Evolutionary conservation across 345 rosid genomes (phyloP), one percentile per base, ranked within the genome.

Genomic region (Moricandia arvensis): DNA sequence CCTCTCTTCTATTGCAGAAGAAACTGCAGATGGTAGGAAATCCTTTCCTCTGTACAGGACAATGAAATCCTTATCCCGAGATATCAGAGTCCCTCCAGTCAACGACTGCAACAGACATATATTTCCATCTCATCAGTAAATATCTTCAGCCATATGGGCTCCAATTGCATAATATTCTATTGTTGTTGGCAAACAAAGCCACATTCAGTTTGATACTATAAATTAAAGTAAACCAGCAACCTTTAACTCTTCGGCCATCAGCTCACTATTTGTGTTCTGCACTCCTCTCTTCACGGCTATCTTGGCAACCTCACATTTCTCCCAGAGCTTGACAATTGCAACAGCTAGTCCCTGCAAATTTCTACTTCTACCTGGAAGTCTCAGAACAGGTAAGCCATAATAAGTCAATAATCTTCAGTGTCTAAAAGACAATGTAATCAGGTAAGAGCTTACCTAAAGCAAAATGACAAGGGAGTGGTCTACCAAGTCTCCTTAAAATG

Each of bases 21-120:
- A 91, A 82, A 88, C 97, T 31, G 90, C 93, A 71, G 82, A 79
- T 8, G 95, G 97, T 59, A 94, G 88, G 84, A 91, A 94, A 87
- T 94, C 98, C 79, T 94, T 94, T 80, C 98, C 98, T 80, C 98
- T 82, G 79, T 94, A 94, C 66, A 91, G 80, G 69, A 83, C 91
- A 81, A 91, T 86, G 79, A 85, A 90, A 69, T 91, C 97, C 72
- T 82, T 87, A 79, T 94, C 95, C 80, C 98, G 83, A 66, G 95
- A 81, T 33, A 94, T 86, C 77, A 94, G 80, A 68, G 82, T 81
- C 73, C 95, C 98, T 82, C 96, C 95, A 51, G 98, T 94, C 78
- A 94, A 85, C 88, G 87, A 81, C 98, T 91, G 91, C 81, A 80
- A 83, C 29, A 80, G 73, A 80, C 29, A 68, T 49, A 65, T 17